These are phyloP conservation scores for Helminthosporium solani DNA, from an alignment of 2,329 filamentous ascomycete genomes.

Conservation along the genomic window DNA sequence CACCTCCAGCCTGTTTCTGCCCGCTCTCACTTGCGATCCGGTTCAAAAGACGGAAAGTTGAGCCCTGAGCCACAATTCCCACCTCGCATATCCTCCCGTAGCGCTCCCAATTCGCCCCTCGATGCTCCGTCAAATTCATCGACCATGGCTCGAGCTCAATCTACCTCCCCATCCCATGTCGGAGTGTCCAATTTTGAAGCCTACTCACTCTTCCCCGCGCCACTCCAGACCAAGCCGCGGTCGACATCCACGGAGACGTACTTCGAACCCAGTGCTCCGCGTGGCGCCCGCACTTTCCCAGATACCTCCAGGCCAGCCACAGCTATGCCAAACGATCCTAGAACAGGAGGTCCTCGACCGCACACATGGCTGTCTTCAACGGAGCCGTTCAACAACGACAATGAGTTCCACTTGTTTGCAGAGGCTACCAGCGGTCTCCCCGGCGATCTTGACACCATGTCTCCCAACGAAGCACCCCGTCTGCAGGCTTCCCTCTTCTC, in stretches of 20 bases:
- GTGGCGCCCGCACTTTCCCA: conserved; percentile 30
- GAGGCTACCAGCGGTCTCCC: conserved; percentile 42
- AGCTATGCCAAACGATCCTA: conserved; percentile 20
- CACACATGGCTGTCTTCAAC: conserved; percentile 38
- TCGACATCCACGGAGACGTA: conserved; percentile 19
- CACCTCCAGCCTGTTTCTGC: conserved; percentile 26
- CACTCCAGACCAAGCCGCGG: conserved; percentile 10
- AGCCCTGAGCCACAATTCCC: conserved; percentile 22
- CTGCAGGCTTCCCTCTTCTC: conserved; percentile 39
- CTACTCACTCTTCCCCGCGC: conserved; percentile 9
- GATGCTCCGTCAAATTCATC: conserved; percentile 13
- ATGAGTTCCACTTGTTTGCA: conserved; percentile 42
- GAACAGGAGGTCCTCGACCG: conserved; percentile 26
- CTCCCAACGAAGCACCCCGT: conserved; percentile 32
- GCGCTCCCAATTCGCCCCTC: conserved; percentile 39
- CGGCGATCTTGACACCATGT: conserved; percentile 30
- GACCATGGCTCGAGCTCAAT: conserved; percentile 21
- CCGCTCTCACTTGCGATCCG: conserved; percentile 21
- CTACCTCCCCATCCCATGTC: conserved; percentile 21
- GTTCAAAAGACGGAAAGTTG: conserved; percentile 20
- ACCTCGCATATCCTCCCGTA: conserved; percentile 30
- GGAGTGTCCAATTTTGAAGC: conserved; percentile 18
- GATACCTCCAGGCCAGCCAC: conserved; percentile 15
- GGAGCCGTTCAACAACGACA: conserved; percentile 37
- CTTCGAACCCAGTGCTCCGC: conserved; percentile 24